Percentiles rank a stretch among this genome's conserved stretches.
phyloP scores from a whole-genome alignment of 331 rosid genomes.

The Telfairia occidentalis region DNA sequence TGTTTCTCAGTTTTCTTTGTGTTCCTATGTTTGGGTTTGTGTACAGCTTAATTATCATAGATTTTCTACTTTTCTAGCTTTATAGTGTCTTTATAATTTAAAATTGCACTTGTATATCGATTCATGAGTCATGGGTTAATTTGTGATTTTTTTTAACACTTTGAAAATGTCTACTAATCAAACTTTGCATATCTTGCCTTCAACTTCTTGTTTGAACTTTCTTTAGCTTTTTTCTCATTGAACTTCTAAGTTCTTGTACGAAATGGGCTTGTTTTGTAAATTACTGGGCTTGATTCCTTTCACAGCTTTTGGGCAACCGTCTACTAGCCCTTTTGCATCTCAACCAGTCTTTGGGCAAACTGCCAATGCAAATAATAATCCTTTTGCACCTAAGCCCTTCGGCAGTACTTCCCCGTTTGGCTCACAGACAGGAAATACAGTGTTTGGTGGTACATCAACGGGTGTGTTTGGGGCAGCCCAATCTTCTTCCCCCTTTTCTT shows the following conservation, averaged over 20 bases:
- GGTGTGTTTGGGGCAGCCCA: constrained; percentile 80
- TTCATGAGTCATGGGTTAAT: not conserved
- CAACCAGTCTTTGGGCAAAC: constrained; percentile 73
- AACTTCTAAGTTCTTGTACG: not conserved
- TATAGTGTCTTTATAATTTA: not conserved
- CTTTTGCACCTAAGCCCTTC: constrained; percentile 86
- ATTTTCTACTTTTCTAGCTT: not conserved
- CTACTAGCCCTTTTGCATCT: constrained; percentile 74
- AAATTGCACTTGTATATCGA: not conserved
- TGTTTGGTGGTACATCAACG: constrained; percentile 89
- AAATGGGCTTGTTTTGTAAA: not conserved
- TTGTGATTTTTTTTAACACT: not conserved
- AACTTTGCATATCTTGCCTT: not conserved
- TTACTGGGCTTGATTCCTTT: constrained; percentile 8
- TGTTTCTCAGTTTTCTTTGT: not conserved
- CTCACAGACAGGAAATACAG: constrained; percentile 49
- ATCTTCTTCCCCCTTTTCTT: constrained; percentile 61
- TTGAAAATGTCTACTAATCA: not conserved
- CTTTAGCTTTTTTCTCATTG: not conserved
- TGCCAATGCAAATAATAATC: constrained; percentile 46
- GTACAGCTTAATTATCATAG: not conserved
- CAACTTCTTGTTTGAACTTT: not conserved
- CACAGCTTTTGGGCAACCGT: constrained; percentile 93
- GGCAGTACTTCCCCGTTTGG: constrained; percentile 79
- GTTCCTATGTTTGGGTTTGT: not conserved